Conservation (phyloP, 2,329 filamentous ascomycete genomes). For the Dactylonectria macrodidyma region DNA sequence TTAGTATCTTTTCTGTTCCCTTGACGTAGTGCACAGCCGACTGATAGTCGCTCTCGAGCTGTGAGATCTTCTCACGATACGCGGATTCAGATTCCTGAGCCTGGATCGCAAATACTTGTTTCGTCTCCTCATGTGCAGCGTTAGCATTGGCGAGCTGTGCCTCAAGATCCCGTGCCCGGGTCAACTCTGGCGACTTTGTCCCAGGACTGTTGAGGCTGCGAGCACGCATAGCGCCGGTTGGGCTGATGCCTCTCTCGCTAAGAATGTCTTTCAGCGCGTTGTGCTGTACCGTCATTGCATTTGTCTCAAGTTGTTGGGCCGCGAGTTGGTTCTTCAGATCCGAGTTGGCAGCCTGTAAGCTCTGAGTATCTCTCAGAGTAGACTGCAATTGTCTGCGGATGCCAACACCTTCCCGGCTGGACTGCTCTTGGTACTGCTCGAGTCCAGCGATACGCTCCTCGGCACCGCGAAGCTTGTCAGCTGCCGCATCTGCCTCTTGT, state of each 20-base stretch:
- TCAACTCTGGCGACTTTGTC: slow-evolving; percentile 84
- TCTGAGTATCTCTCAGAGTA: slow-evolving; percentile 85
- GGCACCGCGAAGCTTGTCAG: slow-evolving; percentile 90
- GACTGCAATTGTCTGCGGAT: slow-evolving; percentile 92
- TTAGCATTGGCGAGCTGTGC: slow-evolving; percentile 84
- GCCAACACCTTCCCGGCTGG: slow-evolving; percentile 90
- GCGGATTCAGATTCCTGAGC: slow-evolving; percentile 89
- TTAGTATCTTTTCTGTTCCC: slow-evolving; percentile 98
- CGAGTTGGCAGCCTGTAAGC: slow-evolving; percentile 83
- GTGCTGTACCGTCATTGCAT: slow-evolving; percentile 92
- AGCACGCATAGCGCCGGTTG: slow-evolving; percentile 79
- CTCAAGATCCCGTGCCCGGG: slow-evolving; percentile 87
- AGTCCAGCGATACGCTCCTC: slow-evolving; percentile 97
- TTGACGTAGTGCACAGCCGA: slow-evolving; percentile 98
- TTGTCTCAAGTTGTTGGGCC: slow-evolving; percentile 92
- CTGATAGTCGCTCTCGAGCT: slow-evolving; percentile 97
- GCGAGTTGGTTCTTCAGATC: slow-evolving; percentile 88
- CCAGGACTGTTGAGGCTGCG: slow-evolving; percentile 79
- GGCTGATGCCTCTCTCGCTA: slow-evolving; percentile 88
- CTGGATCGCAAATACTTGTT: slow-evolving; percentile 81
- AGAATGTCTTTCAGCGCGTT: slow-evolving; percentile 94
- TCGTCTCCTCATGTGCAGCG: slow-evolving; percentile 89
- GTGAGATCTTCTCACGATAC: slow-evolving; percentile 93
- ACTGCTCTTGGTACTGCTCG: slow-evolving; percentile 97
- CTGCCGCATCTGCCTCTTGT: slow-evolving; percentile 86